phyloP scores from a whole-genome alignment of 106 monocot species.

The Cymbidium sinense region DNA sequence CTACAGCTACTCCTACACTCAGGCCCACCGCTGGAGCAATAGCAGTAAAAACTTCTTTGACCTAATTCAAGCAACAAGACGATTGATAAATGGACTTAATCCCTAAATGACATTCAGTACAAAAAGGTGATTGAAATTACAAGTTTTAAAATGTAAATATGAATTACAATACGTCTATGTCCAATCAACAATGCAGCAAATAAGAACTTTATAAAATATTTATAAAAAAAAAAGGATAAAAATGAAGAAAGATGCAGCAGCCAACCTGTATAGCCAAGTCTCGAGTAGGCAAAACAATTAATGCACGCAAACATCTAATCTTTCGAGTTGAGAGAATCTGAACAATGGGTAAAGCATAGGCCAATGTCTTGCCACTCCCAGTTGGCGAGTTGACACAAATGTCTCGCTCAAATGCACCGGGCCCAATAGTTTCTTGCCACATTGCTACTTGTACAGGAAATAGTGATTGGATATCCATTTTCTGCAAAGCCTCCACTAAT shows the following conservation, averaged over 20 bases:
- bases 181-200: not conserved
- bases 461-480: constrained; percentile 59
- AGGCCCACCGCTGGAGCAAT: constrained; percentile 81
- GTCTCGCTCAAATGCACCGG: constrained; percentile 82
- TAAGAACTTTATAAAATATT: not conserved
- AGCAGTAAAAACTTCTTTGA: constrained; percentile 77
- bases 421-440: constrained; percentile 83
- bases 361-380: constrained; percentile 91
- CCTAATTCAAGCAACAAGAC: constrained; percentile 37
- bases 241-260: not conserved
- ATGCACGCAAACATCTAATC: constrained; percentile 66
- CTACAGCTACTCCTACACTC: constrained; percentile 76
- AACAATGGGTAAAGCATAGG: constrained; percentile 96
- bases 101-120: not conserved
- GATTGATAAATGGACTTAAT: not conserved
- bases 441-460: constrained; percentile 91
- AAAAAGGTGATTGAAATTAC: too few relatives aligned
- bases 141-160: not conserved
- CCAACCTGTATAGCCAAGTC: constrained; percentile 79
- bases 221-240: not conserved
- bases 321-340: constrained; percentile 64
- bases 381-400: constrained; percentile 97
- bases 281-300: constrained; percentile 85
- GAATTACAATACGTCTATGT: not conserved
- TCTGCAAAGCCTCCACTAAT: constrained; percentile 51